Percentiles rank a stretch among this genome's conserved stretches.
Conservation (phyloP, 495 filamentous ascomycete species). For the Hypoxylon intermedium region DNA sequence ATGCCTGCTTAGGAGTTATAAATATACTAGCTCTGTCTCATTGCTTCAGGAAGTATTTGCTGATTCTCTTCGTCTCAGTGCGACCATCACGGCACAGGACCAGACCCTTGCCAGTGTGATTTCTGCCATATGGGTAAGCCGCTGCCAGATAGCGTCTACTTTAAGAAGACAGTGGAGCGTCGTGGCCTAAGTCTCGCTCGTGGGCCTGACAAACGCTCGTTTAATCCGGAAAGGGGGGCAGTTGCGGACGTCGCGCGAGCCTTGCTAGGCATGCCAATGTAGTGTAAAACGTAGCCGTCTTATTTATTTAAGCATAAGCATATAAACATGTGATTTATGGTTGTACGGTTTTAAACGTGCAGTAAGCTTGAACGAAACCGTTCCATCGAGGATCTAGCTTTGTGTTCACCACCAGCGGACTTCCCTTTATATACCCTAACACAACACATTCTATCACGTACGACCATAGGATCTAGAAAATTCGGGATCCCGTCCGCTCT, state of each 20-base stretch:
- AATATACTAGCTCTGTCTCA: no score
- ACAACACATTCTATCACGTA: no score
- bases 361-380: no score
- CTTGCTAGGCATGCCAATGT: not conserved
- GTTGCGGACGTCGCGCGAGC: not conserved
- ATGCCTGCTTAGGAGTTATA: no score
- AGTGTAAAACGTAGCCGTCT: no score
- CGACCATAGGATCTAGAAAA: conserved; percentile 40
- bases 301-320: no score
- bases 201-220: not conserved
- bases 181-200: not conserved
- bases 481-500: conserved; percentile 49
- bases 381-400: no score
- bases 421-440: no score
- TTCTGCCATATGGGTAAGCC: conserved; percentile 4
- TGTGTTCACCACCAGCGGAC: no score
- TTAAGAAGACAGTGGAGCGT: not conserved
- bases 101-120: conserved; percentile 1
- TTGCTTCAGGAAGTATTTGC: not conserved
- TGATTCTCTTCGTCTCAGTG: not conserved
- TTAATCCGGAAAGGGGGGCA: not conserved
- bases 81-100: not conserved
- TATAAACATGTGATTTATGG: no score
- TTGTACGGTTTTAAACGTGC: no score
- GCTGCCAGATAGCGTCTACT: not conserved